These are phyloP conservation scores for Gelatoporia subvermispora DNA, from an alignment of 768 basidiomycete species.

Conservation along the genomic window DNA sequence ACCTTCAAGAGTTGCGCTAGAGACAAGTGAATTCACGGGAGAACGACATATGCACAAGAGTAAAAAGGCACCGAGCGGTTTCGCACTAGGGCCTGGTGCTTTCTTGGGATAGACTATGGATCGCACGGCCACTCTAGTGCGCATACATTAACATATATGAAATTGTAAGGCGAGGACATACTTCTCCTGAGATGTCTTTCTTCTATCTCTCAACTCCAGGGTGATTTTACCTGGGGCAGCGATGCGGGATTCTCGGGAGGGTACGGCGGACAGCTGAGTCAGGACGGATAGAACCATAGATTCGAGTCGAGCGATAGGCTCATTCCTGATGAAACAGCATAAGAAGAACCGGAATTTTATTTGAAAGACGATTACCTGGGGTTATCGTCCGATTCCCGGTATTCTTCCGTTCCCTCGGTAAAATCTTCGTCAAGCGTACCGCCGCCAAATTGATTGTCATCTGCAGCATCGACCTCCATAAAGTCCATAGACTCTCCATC, in stretches of 20 bases:
- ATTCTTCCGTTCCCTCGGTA: too few species aligned
- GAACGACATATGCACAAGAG: too few species aligned
- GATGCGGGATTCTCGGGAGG: slow-evolving; percentile 1
- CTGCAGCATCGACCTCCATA: too few species aligned
- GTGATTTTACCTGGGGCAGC: too few species aligned
- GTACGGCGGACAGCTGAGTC: slow-evolving; percentile 13
- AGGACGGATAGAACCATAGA: slow-evolving; percentile 17
- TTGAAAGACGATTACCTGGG: too few species aligned
- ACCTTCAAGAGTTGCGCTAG: slow-evolving; percentile 68
- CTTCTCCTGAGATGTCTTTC: slow-evolving; percentile 27
- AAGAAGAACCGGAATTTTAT: too few species aligned
- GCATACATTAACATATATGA: not conserved
- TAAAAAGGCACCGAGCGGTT: slow-evolving; percentile 46
- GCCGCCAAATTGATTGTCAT: too few species aligned
- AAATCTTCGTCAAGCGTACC: too few species aligned
- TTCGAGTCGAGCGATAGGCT: slow-evolving; percentile 13
- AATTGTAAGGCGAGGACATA: slow-evolving; percentile 11
- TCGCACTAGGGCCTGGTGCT: slow-evolving; percentile 30
- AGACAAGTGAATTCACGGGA: not conserved
- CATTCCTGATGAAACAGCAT: slow-evolving; percentile 7
- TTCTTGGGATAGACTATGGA: slow-evolving; percentile 34
- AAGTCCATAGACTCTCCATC: too few species aligned
- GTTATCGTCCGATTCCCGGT: too few species aligned
- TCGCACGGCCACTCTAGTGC: slow-evolving; percentile 20
- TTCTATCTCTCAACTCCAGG: slow-evolving; percentile 33